Conservation (phyloP, 179 eudicot species). For the Vitellaria paradoxa region DNA sequence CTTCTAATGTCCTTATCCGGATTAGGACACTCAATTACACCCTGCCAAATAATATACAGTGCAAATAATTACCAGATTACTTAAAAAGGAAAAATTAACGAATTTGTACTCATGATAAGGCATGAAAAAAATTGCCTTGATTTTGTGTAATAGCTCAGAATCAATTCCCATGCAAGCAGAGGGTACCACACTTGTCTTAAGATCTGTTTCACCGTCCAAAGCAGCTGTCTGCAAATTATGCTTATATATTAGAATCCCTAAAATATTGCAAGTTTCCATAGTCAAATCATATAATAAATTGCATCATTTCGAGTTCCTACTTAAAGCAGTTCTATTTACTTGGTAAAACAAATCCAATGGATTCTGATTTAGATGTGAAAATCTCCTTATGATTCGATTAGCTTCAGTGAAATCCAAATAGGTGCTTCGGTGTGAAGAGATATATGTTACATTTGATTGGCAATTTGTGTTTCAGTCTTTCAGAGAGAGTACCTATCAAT, state of each 20-base stretch:
- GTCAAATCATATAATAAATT: not conserved
- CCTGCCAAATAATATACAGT: constrained; percentile 47
- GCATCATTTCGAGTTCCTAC: too few species aligned
- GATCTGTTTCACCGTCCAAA: constrained; percentile 96
- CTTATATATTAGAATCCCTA: not conserved
- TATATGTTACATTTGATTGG: not conserved
- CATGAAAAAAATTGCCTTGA: constrained; percentile 55
- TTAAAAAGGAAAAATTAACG: not conserved
- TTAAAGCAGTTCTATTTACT: too few species aligned
- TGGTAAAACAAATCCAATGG: too few species aligned
- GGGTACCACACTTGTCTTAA: constrained; percentile 87
- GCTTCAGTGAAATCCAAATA: too few species aligned
- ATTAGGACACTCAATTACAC: constrained; percentile 89
- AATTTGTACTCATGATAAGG: constrained; percentile 4
- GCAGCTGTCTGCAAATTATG: constrained; percentile 77
- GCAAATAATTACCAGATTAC: constrained; percentile 14
- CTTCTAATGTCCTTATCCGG: constrained; percentile 95
- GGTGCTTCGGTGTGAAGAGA: too few species aligned
- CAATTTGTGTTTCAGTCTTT: not conserved
- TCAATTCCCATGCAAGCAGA: constrained; percentile 95
- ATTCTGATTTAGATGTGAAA: too few species aligned
- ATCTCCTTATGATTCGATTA: too few species aligned
- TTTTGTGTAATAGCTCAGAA: constrained; percentile 80
- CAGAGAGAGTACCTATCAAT: not conserved
- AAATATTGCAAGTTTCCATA: constrained; percentile 8